Conservation (phyloP, 2,329 filamentous ascomycete species). For the Aspergillus fumigatus region DNA sequence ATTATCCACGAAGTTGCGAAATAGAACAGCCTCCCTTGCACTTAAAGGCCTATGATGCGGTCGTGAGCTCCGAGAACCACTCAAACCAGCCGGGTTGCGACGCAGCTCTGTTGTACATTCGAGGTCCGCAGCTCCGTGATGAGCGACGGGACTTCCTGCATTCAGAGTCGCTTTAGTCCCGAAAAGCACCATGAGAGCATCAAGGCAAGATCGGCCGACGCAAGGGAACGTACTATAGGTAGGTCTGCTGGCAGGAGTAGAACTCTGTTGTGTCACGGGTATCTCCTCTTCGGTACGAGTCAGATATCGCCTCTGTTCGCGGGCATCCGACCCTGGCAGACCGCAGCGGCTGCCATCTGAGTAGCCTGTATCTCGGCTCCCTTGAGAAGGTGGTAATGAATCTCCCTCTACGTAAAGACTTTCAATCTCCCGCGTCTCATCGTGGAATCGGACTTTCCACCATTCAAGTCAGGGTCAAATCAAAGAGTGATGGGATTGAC, state of each 20-base stretch:
- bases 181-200: not conserved
- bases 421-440: slow-evolving; percentile 18
- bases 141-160: not conserved
- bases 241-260: not conserved
- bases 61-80: not conserved
- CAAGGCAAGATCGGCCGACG: not conserved
- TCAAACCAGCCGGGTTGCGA: not conserved
- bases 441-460: slow-evolving; percentile 17
- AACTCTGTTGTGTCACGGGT: not conserved
- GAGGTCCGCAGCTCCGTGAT: not conserved
- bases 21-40: slow-evolving; percentile 17
- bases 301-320: not conserved
- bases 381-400: not conserved
- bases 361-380: not conserved
- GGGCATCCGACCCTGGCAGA: not conserved
- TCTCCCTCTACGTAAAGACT: slow-evolving; percentile 8
- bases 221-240: not conserved
- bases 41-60: slow-evolving; percentile 2
- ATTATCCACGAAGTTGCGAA: slow-evolving; percentile 30
- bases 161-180: not conserved
- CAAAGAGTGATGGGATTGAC: not conserved
- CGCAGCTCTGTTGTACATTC: not conserved
- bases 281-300: not conserved
- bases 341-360: too few species aligned
- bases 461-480: not conserved